Base-by-base conservation (phyloP, 495 filamentous ascomycete genomes). In the Podospora tetraspora region DNA sequence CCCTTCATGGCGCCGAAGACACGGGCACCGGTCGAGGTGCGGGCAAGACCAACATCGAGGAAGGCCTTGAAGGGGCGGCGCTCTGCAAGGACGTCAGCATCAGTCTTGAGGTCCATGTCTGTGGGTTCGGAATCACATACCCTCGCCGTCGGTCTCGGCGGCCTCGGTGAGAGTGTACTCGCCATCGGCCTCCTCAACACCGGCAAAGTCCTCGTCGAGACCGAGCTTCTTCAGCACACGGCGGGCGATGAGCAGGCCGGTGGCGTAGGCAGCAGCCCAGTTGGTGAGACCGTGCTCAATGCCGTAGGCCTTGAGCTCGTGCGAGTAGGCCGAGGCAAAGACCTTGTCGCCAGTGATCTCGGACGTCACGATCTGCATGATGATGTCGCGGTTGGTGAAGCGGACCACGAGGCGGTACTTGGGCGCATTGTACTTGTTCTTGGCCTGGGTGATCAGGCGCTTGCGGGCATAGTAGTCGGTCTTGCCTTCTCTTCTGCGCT, bases 391-490 rank as follows among this genome's bases (percentile, higher is more conserved):
- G 89, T 98, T 98, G 88, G 96, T 97, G 92, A 99, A 99, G 81
- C 95, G 94, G 79, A 99, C 94, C 68, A 99, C 95, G 79, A 99
- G 91, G 79, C 95, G 91, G 89, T 99, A 97, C 87, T 99, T 99
- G 81, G 95, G 94, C 61, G 94, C 91, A 82, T 94, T 95, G 91
- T 97, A 99, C 89, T 98, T 98, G 92, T 98, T 98, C 93, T 98
- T 99, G 83, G 95, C 95, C 87, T 99, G 95, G 84, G 92, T 94
- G 89, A 97, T 96, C 83, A 99, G 87, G 77, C 95, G 91, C 90
- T 97, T 97, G 85, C 95, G 95, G 79, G 95, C 95, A 82, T 97
- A 98, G 92, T 99, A 99, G 81, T 99, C 95, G 84, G 95, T 99
- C 91, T 98, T 99, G 81, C 95, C 95, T 81, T 89, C 80, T 71